These are phyloP conservation scores for Tetracladium setigerum DNA, from an alignment of 495 filamentous ascomycete species.

Conservation along the genomic window DNA sequence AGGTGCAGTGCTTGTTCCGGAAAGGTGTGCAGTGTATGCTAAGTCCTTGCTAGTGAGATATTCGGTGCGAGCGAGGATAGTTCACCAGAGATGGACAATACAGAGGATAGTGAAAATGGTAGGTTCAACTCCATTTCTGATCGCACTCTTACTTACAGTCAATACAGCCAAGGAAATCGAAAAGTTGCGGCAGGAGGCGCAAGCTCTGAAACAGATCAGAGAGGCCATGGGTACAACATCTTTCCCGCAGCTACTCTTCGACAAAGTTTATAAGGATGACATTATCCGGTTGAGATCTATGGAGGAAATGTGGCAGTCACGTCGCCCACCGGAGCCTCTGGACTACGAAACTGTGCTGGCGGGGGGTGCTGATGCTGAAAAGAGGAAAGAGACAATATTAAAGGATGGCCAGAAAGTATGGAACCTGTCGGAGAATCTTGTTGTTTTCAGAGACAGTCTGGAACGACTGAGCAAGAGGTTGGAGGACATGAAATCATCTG, in stretches of 20 bases:
- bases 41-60: slow-evolving; percentile 49
- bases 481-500: slow-evolving; percentile 45
- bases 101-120: slow-evolving; percentile 76
- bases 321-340: slow-evolving; percentile 65
- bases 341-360: slow-evolving; percentile 48
- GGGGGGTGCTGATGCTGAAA: slow-evolving; percentile 26
- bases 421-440: slow-evolving; percentile 72
- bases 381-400: slow-evolving; percentile 38
- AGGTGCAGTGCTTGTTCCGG: slow-evolving; percentile 48
- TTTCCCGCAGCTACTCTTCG: slow-evolving; percentile 77
- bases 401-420: slow-evolving; percentile 69
- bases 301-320: slow-evolving; percentile 94
- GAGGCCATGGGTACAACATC: slow-evolving; percentile 72
- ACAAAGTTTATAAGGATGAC: slow-evolving; percentile 87
- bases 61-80: slow-evolving; percentile 90
- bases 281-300: slow-evolving; percentile 77
- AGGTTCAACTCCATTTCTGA: slow-evolving; percentile 1
- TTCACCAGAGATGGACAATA: slow-evolving; percentile 63
- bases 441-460: slow-evolving; percentile 79
- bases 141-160: background rate
- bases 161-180: slow-evolving; percentile 69
- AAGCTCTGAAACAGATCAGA: slow-evolving; percentile 74
- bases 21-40: background rate
- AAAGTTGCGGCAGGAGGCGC: slow-evolving; percentile 73
- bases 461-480: slow-evolving; percentile 67